These are phyloP conservation scores for Iris pallida DNA, from an alignment of 116 monocot genomes.

Conservation along the genomic window DNA sequence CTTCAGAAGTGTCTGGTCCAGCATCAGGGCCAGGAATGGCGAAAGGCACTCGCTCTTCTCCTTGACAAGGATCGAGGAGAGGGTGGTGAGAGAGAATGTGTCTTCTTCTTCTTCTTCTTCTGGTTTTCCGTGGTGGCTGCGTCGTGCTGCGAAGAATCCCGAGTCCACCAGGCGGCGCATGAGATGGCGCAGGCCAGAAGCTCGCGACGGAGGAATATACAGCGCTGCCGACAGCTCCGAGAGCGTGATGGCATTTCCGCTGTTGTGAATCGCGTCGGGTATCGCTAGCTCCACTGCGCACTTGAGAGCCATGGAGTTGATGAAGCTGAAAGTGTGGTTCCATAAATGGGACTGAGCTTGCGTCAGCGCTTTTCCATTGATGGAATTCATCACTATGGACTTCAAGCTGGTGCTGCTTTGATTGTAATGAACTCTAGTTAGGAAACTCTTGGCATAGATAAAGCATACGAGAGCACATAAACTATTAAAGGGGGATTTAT, in stretches of 20 bases:
- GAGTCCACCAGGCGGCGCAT: slow-evolving; percentile 12
- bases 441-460: too few species aligned
- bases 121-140: too few species aligned
- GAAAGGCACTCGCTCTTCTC: background rate
- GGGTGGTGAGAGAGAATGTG: background rate
- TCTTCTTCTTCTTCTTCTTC: background rate
- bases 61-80: background rate
- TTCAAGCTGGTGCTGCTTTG: too few species aligned
- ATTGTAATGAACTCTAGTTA: too few species aligned
- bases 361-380: background rate
- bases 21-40: background rate
- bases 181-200: slow-evolving; percentile 12
- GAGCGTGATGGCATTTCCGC: slow-evolving; percentile 9
- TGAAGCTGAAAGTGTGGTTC: slow-evolving; percentile 4
- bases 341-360: slow-evolving; percentile 16
- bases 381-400: too few species aligned
- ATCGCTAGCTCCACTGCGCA: slow-evolving; percentile 4
- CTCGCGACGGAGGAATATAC: slow-evolving; percentile 13
- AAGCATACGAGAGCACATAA: too few species aligned
- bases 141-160: slow-evolving; percentile 1
- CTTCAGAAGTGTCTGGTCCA: background rate
- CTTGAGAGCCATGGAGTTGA: slow-evolving; percentile 15
- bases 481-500: too few species aligned
- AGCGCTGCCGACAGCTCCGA: slow-evolving; percentile 8
- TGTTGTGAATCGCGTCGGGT: background rate